Evolutionary conservation across 2,329 filamentous ascomycete species (phyloP).

Genomic region (Ascochyta lentis): DNA sequence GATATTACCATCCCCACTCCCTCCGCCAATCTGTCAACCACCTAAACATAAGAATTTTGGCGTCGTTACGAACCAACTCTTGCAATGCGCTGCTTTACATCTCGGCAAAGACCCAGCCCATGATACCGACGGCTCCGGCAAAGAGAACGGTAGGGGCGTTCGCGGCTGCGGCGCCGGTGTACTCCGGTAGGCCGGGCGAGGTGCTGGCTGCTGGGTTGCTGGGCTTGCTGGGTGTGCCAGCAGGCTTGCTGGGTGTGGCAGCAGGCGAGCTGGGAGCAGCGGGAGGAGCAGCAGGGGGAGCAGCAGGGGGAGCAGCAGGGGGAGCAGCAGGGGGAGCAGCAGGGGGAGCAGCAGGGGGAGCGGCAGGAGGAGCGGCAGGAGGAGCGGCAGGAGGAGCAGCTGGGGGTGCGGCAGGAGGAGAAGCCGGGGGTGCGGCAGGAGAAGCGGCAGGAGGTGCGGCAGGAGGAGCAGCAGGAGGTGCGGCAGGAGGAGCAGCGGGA

Average conservation of each 20-base stretch:
- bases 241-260: not conserved
- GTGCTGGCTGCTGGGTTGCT: not conserved
- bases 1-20: not conserved
- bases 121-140: conserved; percentile 14
- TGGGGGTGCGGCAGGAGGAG: not conserved
- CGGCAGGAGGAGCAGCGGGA: not conserved
- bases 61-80: not conserved
- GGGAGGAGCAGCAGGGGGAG: not conserved
- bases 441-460: not conserved
- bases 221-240: not conserved
- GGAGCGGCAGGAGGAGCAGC: not conserved
- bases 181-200: not conserved
- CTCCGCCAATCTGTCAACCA: conserved; percentile 2
- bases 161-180: conserved; percentile 16
- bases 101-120: conserved; percentile 17
- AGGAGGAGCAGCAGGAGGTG: not conserved
- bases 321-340: not conserved
- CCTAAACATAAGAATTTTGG: conserved; percentile 3
- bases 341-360: not conserved
- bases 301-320: not conserved
- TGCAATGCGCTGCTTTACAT: conserved; percentile 4
- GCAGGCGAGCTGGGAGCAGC: not conserved
- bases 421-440: not conserved
- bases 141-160: conserved; percentile 7
- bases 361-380: not conserved